A percentile compares a stretch with the other conserved stretches of the same genome.
phyloP scores from a whole-genome alignment of 1,139 yeast genomes.

The Protomyces macrosporus region DNA sequence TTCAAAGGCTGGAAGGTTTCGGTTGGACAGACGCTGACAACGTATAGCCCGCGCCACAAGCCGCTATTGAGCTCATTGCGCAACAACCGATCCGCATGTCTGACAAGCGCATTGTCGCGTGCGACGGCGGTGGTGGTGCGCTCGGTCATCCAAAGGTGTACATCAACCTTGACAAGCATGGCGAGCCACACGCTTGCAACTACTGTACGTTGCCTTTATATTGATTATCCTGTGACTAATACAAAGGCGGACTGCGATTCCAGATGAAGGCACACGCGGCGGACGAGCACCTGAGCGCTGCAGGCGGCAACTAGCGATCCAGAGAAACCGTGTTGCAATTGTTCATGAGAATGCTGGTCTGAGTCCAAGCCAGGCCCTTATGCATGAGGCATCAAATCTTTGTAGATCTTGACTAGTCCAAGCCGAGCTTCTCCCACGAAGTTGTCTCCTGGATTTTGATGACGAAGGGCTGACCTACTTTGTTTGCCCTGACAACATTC shows the following conservation, averaged over 20 bases:
- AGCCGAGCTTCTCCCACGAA: background rate
- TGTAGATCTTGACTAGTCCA: background rate
- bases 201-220: conserved; percentile 47
- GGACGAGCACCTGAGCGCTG: conserved; percentile 14
- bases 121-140: conserved; percentile 75
- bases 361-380: no score
- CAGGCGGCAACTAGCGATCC: conserved; percentile 9
- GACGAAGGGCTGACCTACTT: background rate
- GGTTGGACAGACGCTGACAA: background rate
- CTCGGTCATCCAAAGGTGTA: conserved; percentile 82
- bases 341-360: background rate
- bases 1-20: no score
- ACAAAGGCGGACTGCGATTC: conserved; percentile 20
- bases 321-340: background rate
- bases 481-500: background rate
- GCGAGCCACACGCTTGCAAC: conserved; percentile 66
- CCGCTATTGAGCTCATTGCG: conserved; percentile 79
- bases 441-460: background rate
- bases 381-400: no score
- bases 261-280: conserved; percentile 24
- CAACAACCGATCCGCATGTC: conserved; percentile 66
- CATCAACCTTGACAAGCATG: conserved; percentile 66
- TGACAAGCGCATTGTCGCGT: conserved; percentile 63
- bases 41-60: conserved; percentile 64
- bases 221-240: background rate